phyloP scores from a whole-genome alignment of 208 protist genomes.

The Trypanosoma conorhini region DNA sequence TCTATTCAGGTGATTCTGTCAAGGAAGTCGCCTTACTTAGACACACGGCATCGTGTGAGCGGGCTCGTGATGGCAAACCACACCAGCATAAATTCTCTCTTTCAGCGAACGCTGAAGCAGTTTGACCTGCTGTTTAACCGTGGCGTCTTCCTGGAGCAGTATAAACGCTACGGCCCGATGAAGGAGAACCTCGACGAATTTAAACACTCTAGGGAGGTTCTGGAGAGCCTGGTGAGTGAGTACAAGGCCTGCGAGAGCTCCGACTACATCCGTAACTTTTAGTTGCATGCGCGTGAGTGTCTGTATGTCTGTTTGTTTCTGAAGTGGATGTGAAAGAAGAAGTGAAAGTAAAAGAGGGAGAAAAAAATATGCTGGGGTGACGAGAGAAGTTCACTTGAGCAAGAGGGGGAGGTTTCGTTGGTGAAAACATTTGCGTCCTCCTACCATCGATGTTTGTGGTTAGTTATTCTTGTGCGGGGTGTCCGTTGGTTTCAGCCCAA shows the following conservation, averaged over 20 bases:
- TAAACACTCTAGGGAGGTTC: slow-evolving; percentile 93
- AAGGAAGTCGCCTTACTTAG: slow-evolving; percentile 96
- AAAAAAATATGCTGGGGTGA: too few relatives aligned
- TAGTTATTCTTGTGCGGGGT: slow-evolving; percentile 4
- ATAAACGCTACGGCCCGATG: slow-evolving; percentile 92
- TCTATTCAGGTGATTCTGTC: slow-evolving; percentile 96
- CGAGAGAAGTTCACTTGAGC: too few relatives aligned
- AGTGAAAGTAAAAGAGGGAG: neutral
- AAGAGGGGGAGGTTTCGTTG: neutral
- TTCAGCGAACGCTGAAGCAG: slow-evolving; percentile 88
- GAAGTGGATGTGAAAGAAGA: neutral
- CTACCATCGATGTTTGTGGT: slow-evolving; percentile 1
- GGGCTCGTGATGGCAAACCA: slow-evolving; percentile 99
- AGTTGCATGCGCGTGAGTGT: slow-evolving; percentile 11
- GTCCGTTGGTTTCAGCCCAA: neutral
- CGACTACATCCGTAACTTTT: slow-evolving; percentile 95
- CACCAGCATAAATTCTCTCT: slow-evolving; percentile 97
- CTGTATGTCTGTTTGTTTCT: neutral
- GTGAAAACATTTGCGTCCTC: neutral
- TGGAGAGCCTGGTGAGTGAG: slow-evolving; percentile 96
- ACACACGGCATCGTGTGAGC: slow-evolving; percentile 96
- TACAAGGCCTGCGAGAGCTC: slow-evolving; percentile 96
- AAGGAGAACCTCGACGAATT: slow-evolving; percentile 97
- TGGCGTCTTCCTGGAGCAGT: slow-evolving; percentile 95
- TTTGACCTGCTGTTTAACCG: slow-evolving; percentile 95